Evolutionary conservation across 2,329 filamentous ascomycete genomes (phyloP), one percentile per base, ranked within the genome.

Genomic region (Simplicillium sp.): DNA sequence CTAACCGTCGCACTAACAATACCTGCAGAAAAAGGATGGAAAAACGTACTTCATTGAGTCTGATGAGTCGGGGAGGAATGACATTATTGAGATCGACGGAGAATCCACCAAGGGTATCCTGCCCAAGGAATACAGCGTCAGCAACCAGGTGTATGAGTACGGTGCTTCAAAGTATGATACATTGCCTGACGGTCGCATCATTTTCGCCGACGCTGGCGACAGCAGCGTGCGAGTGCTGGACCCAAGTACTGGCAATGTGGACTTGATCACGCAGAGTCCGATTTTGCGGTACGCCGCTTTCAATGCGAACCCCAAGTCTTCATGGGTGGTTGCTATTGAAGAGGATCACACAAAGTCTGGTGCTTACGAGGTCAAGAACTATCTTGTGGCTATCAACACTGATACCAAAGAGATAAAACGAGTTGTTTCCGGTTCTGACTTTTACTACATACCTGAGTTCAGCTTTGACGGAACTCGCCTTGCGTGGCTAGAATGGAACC

Each of bases 81-180:
- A 59, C 13, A 68, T 76, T 32, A 57, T 73, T 7, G 63, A 71
- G 48, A 50, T 67, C 20, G 51, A 53, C 11, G 43, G 54, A 2
- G 51, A 56, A 8, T 51, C 54, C 3, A 48, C 50, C 12, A 57
- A 53, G 17, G 62, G 71, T 20, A 50, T 72, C 2, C 55, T 76
- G 11, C 67, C 70, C 1, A 48, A 49, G 3, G 52, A 62, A 0
- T 67, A 66, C 47, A 68, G 60, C 44, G 68, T 63, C 4, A 53
- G 58, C 35, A 70, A 66, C 18, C 59, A 52, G 1, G 65, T 75
- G 13, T 72, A 77, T 44, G 71, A 73, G 45, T 75, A 76, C 39
- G 73, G 73, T 2, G 72, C 71, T 11, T 62, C 62, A 3, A 55
- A 68, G 0, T 66, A 67, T 37, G 60, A 59, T 3, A 50, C 69